Percentiles rank a stretch among this genome's conserved stretches.
Conservation (phyloP, 345 rosid species). For the Turritis glabra region DNA sequence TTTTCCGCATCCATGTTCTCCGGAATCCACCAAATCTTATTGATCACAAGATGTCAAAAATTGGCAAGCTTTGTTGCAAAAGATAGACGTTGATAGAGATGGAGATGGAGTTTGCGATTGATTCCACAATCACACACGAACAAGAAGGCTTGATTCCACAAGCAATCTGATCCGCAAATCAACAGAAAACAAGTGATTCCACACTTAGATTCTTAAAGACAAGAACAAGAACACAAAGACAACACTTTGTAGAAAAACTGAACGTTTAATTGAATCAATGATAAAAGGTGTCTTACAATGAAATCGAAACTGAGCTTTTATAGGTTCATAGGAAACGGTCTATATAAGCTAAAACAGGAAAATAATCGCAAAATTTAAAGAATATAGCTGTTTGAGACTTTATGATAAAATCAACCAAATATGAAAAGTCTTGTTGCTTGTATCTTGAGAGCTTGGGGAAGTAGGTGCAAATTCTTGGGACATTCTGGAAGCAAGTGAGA, state of each 20-base stretch:
- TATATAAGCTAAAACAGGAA: no score
- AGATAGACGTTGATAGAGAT: background rate
- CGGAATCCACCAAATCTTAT: no score
- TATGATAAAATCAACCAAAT: background rate
- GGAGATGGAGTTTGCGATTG: background rate
- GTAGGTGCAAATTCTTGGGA: background rate
- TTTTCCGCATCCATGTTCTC: no score
- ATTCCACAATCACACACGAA: background rate
- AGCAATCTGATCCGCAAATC: background rate
- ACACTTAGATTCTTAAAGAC: background rate
- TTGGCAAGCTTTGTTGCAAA: no score
- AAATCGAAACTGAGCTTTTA: background rate
- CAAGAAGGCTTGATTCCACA: background rate
- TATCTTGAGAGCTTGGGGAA: background rate
- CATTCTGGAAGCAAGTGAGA: no score
- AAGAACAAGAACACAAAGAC: background rate
- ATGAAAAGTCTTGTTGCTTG: background rate
- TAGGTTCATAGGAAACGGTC: background rate
- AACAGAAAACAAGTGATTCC: background rate
- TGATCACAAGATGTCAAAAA: no score
- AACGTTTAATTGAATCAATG: no score
- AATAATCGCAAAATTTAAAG: no score
- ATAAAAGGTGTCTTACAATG: background rate
- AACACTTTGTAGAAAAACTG: no score
- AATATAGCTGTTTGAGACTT: no score